Evolutionary conservation across 352 stramenopile genomes (phyloP).

Genomic region (Phytophthora capsici): DNA sequence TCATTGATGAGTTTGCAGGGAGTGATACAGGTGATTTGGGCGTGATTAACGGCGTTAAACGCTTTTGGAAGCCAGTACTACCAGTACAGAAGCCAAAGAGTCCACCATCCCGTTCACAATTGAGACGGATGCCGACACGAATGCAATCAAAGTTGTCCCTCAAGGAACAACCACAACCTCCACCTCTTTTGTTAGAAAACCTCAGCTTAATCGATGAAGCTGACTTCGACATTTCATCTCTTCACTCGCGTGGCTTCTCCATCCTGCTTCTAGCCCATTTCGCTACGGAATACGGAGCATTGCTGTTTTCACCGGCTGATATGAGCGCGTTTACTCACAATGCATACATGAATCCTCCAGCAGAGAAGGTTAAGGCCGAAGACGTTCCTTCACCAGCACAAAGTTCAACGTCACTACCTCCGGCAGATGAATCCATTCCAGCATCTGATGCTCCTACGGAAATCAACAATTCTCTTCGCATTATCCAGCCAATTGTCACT

Average conservation of each 20-base stretch:
- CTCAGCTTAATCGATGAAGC: slow-evolving; percentile 35
- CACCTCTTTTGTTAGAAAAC: slow-evolving; percentile 34
- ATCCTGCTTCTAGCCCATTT: slow-evolving; percentile 57
- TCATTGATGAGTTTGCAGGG: not conserved
- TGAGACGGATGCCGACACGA: slow-evolving; percentile 10
- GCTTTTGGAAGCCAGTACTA: slow-evolving; percentile 36
- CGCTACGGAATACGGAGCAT: slow-evolving; percentile 51
- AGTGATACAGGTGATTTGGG: slow-evolving; percentile 44
- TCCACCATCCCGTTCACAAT: slow-evolving; percentile 3
- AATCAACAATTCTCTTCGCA: slow-evolving; percentile 12
- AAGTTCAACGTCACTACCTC: not conserved
- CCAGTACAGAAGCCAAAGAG: slow-evolving; percentile 12
- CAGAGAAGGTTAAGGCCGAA: slow-evolving; percentile 3
- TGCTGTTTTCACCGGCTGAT: slow-evolving; percentile 71
- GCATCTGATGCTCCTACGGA: too few relatives aligned
- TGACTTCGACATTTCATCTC: slow-evolving; percentile 56
- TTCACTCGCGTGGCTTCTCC: slow-evolving; percentile 45
- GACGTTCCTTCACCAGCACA: not conserved
- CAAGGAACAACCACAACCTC: slow-evolving; percentile 9
- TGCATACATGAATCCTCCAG: slow-evolving; percentile 25
- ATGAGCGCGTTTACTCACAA: slow-evolving; percentile 68
- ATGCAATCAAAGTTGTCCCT: slow-evolving; percentile 10
- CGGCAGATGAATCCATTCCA: not conserved
- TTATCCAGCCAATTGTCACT: slow-evolving; percentile 38
- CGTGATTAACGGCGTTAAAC: slow-evolving; percentile 53